These are phyloP conservation scores for Panaeolus cyanescens DNA, from an alignment of 768 basidiomycete genomes.

Conservation along the genomic window DNA sequence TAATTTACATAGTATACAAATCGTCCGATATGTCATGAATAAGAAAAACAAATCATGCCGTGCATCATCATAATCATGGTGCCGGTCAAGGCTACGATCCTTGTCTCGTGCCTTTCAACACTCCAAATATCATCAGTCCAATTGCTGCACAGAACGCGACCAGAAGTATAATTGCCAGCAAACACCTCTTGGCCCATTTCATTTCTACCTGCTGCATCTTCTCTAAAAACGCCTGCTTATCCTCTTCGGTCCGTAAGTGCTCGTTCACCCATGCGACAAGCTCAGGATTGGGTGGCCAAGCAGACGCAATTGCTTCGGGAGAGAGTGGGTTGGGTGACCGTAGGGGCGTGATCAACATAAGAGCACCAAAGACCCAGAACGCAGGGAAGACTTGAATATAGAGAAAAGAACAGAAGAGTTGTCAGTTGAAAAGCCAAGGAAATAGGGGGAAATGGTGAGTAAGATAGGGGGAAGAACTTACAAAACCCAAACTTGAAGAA, in stretches of 20 bases:
- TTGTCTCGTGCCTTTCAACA: background rate
- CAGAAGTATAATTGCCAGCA: conserved; percentile 8
- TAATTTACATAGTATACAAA: too few relatives aligned
- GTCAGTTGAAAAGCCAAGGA: background rate
- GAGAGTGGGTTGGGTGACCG: conserved; percentile 10
- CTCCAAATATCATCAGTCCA: conserved; percentile 13
- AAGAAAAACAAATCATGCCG: too few relatives aligned
- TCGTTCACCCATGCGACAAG: conserved; percentile 17
- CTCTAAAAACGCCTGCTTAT: conserved; percentile 9
- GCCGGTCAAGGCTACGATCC: too few relatives aligned
- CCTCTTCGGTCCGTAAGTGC: conserved; percentile 13
- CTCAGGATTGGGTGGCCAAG: conserved; percentile 12
- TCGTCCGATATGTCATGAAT: too few relatives aligned
- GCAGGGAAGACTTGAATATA: conserved; percentile 12
- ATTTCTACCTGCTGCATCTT: conserved; percentile 14
- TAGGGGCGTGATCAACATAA: conserved; percentile 12
- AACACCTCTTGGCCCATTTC: conserved; percentile 20
- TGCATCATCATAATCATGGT: too few relatives aligned
- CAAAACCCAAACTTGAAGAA: conserved; percentile 20
- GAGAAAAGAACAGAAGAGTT: background rate
- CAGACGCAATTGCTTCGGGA: conserved; percentile 4
- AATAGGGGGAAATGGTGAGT: background rate
- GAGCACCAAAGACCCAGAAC: conserved; percentile 19
- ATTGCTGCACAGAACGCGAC: conserved; percentile 10
- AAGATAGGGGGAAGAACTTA: conserved; percentile 2